Evolutionary conservation across 2,329 filamentous ascomycete genomes (phyloP), one percentile per base, ranked within the genome.

Genomic region (Zasmidium cellare): DNA sequence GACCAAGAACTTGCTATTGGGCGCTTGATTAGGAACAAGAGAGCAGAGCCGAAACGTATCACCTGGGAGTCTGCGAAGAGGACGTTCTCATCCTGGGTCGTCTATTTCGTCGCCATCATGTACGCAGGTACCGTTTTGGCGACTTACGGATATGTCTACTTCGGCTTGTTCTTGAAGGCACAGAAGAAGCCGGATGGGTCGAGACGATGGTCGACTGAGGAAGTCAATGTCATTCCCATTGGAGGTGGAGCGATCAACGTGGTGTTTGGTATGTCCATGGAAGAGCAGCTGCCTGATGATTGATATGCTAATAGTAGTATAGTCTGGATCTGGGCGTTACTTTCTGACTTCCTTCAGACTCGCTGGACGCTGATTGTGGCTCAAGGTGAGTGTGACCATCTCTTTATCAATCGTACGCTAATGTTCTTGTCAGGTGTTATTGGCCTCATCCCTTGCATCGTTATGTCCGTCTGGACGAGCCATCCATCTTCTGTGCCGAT

Each of bases 391-490:
- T 50, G 11, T 51, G 18, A 16, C 24, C 24, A 18, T 9, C 9
- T 50, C 23, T 11, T 1, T 50, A 16, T 48, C 31, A 18, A 50
- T 22, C 3, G 49, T 44, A 23, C 18, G 9, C 46, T 31, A 45
- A 51, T 22, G 2, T 3, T 14, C 6, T 12, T 45, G 19, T 5
- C 22, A 56, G 61, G 61, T 12, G 51, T 76, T 1, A 80, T 83
- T 50, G 80, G 76, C 1, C 68, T 82, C 2, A 70, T 81, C 2
- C 77, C 78, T 1, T 76, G 74, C 54, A 80, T 82, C 25, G 78
- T 77, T n/a, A 81, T 83, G 79, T 80, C 75, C 20, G 69, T 81
- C n/a, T 83, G 81, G 81, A 82, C 80, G 0, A 66, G 74, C 1
- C 73, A 80, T 24, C 80, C 80, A 0, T 62, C 65, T 2, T 67